These are phyloP conservation scores for Lipomyces kockii DNA, from an alignment of 805 yeast species.

Conservation along the genomic window DNA sequence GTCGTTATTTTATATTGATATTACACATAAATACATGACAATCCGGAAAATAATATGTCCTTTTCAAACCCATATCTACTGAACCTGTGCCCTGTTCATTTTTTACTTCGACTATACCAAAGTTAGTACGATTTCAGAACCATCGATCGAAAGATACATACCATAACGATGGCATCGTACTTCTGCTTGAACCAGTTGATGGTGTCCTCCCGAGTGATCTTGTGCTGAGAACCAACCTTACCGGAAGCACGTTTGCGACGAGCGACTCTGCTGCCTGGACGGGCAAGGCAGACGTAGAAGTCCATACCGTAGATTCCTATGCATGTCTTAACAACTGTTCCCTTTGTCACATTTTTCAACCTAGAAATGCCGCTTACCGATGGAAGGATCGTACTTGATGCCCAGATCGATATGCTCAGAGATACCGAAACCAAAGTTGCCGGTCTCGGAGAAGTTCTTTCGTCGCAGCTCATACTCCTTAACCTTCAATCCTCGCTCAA, in stretches of 20 bases:
- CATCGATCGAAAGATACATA: conserved; percentile 10
- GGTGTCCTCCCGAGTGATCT: conserved; percentile 89
- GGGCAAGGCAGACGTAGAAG: conserved; percentile 98
- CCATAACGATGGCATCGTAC: conserved; percentile 96
- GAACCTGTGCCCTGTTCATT: neutral
- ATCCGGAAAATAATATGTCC: conserved; percentile 6
- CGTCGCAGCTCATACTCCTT: conserved; percentile 96
- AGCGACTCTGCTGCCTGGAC: conserved; percentile 98
- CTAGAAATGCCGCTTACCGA: conserved; percentile 44
- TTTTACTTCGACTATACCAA: conserved; percentile 14
- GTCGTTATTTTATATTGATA: conserved; percentile 5
- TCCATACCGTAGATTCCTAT: conserved; percentile 99
- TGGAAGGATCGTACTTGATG: conserved; percentile 99
- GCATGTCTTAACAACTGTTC: neutral
- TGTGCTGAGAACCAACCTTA: conserved; percentile 89
- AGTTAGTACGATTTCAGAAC: neutral
- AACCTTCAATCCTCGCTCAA: conserved; percentile 99
- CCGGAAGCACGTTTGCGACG: conserved; percentile 90
- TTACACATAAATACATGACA: conserved; percentile 6
- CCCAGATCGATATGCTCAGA: conserved; percentile 99
- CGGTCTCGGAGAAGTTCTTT: conserved; percentile 97
- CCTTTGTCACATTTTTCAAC: neutral
- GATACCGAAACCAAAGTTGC: conserved; percentile 99
- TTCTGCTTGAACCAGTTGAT: conserved; percentile 99
- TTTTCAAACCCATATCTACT: neutral